phyloP scores from a whole-genome alignment of 805 yeast species.

The Nakazawaea wickerhamii region DNA sequence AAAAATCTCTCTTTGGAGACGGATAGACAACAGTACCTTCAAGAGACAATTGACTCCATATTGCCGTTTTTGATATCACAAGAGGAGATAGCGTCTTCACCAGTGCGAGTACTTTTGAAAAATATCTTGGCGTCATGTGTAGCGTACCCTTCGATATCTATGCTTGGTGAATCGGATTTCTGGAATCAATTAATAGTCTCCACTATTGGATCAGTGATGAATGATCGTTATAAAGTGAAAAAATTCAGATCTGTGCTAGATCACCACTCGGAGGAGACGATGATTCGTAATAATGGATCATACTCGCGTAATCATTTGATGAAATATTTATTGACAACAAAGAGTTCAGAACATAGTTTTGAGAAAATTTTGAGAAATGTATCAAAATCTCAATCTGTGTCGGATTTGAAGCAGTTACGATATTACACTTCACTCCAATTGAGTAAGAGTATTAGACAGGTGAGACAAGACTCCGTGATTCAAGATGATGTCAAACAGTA shows the following conservation, averaged over 20 bases:
- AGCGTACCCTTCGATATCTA: conserved; percentile 41
- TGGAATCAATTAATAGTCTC: conserved; percentile 64
- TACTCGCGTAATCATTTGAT: conserved; percentile 20
- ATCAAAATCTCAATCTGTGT: conserved; percentile 26
- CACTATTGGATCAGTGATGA: conserved; percentile 56
- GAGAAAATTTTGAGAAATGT: conserved; percentile 35
- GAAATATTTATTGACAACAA: conserved; percentile 30
- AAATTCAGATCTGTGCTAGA: conserved; percentile 65
- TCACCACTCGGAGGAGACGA: conserved; percentile 43
- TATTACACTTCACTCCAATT: conserved; percentile 43
- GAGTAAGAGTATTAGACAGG: conserved; percentile 31
- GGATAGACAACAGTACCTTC: conserved; percentile 46
- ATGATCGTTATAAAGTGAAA: conserved; percentile 70
- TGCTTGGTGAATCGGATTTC: conserved; percentile 67
- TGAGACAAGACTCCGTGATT: conserved; percentile 20
- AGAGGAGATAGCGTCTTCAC: conserved; percentile 39
- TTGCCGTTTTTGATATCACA: conserved; percentile 46
- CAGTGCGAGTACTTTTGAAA: conserved; percentile 45
- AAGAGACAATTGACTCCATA: conserved; percentile 34
- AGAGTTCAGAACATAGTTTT: conserved; percentile 34
- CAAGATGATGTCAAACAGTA: conserved; percentile 15
- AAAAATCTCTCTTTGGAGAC: conserved; percentile 29
- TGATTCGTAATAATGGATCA: background rate
- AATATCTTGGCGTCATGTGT: conserved; percentile 63
- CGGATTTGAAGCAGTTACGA: conserved; percentile 44